Base-by-base conservation (phyloP, 495 filamentous ascomycete genomes). In the Aspergillus affinis region DNA sequence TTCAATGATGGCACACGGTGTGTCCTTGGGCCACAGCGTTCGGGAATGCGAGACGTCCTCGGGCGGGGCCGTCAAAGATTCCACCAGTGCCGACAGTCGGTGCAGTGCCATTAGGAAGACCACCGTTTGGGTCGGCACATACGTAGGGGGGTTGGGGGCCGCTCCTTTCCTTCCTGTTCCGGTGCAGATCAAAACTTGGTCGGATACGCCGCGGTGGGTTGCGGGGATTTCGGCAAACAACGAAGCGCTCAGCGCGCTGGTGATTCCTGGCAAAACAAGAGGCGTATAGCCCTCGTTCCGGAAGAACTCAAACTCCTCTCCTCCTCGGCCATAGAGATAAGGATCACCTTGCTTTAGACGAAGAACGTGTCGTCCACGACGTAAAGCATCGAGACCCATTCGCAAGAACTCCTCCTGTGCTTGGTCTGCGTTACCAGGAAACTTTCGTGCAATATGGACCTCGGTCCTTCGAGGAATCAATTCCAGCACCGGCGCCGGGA, bases 41-140 rank as follows among this genome's bases (percentile, higher is more conserved):
- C 72, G 67, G 3, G 71, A 44, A 5, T 62, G 65, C 17, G 53
- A 36, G 4, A 45, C 30, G 13, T 51, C 56, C 9, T 63, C 17
- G 15, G 68, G 55, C 32, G 49, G 54, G 9, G 58, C 69, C 15
- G 86, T 89, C 57, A 93, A 71, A 57, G 87, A 84, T 3, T 77
- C 78, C 3, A 97, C 81, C 0, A 98, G 75, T 6, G 83, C 86
- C 17, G 69, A 80, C 0, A 98, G 83, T 17, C 94, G 84, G 76
- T 98, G 94, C 59, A 98, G 75, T 30, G 92, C 90, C 94, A 98
- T 98, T 27, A 98, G 73, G 57, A 97, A 97, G n/a, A 98, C 88
- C 5, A 92, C 90, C 0, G 94, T 98, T 59, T 92, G 82, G 3
- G 82, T 88, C 0, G 74, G 70, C 2, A 93, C 85, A 68, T 86